Evolutionary conservation across 345 rosid genomes (phyloP).

Genomic region (Draba incana): DNA sequence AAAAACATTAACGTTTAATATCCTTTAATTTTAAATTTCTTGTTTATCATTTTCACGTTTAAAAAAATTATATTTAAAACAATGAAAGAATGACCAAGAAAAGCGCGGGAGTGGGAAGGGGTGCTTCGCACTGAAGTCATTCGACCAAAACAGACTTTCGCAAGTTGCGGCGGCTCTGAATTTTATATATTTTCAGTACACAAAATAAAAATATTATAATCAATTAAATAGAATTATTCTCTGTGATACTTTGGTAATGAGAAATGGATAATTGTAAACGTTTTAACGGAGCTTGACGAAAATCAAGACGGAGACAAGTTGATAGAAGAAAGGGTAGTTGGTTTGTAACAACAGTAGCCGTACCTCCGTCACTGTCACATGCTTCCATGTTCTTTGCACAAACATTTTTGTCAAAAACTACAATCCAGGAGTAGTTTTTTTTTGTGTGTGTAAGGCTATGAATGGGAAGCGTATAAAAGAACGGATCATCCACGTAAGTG

Average conservation of each 20-base stretch:
- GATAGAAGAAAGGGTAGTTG: conserved; percentile 1
- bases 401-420: neutral
- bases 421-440: neutral
- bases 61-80: neutral
- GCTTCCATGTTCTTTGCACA: conserved; percentile 32
- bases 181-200: neutral
- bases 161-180: conserved; percentile 42
- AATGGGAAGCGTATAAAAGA: no score
- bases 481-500: no score
- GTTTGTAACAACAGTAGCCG: conserved; percentile 13
- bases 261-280: neutral
- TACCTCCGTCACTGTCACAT: conserved; percentile 34
- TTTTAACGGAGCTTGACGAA: conserved; percentile 28
- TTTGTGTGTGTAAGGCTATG: no score
- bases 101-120: conserved; percentile 31
- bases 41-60: neutral
- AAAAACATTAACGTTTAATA: neutral
- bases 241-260: neutral
- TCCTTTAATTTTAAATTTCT: neutral
- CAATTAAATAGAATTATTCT: neutral
- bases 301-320: conserved; percentile 31
- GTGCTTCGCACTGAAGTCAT: conserved; percentile 34
- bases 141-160: conserved; percentile 39
- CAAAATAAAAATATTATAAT: neutral
- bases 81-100: conserved; percentile 4